These are phyloP conservation scores for Xylariaceae sp. DNA, from an alignment of 2,329 filamentous ascomycete genomes.

Conservation along the genomic window DNA sequence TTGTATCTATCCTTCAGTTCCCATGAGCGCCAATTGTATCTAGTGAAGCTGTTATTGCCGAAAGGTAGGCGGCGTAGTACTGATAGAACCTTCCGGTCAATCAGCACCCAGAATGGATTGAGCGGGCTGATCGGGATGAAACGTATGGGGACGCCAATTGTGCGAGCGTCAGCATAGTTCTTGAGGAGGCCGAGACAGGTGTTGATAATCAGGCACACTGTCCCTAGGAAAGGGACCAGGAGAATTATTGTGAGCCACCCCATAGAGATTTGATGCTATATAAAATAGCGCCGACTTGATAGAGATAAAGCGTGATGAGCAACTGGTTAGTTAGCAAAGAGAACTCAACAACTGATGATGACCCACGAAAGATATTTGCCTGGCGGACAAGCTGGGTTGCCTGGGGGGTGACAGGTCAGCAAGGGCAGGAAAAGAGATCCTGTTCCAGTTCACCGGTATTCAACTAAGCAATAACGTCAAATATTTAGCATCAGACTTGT, in stretches of 20 bases:
- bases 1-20: constrained; percentile 22
- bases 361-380: too few species aligned
- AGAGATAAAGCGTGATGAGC: too few species aligned
- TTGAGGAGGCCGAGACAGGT: neutral
- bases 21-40: constrained; percentile 30
- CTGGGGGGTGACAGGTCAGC: too few species aligned
- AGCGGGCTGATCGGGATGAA: neutral
- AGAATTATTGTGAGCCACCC: neutral
- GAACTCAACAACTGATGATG: too few species aligned
- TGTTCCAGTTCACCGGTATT: too few species aligned
- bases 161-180: neutral
- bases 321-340: too few species aligned
- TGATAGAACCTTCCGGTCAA: neutral
- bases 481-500: too few species aligned
- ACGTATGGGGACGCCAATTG: neutral
- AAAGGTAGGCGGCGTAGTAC: neutral
- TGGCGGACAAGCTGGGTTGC: too few species aligned
- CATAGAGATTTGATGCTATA: too few species aligned
- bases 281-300: too few species aligned
- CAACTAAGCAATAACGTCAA: too few species aligned
- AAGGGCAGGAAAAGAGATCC: too few species aligned
- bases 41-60: constrained; percentile 17
- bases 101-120: neutral
- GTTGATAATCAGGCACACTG: neutral
- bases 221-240: neutral